Conservation (phyloP, 768 basidiomycete genomes). For the Vararia minispora region DNA sequence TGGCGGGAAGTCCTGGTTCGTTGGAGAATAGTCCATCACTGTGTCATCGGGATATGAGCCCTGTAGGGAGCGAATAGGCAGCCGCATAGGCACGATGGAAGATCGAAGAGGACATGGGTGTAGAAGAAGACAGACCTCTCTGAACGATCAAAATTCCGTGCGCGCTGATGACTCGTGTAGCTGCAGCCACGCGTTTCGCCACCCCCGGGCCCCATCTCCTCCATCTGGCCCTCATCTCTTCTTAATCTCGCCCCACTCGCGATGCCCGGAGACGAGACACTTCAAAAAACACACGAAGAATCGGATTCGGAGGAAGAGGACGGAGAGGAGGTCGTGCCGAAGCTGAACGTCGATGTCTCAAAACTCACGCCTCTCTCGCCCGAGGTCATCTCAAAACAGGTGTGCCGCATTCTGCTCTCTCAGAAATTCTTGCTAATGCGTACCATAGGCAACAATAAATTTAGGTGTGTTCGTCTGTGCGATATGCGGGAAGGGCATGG, state of each 20-base stretch:
- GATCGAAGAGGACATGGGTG: no score
- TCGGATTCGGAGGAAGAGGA: constrained; percentile 62
- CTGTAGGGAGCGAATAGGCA: no score
- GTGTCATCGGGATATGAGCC: no score
- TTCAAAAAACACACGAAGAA: constrained; percentile 50
- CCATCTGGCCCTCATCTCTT: no score
- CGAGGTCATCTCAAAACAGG: constrained; percentile 87
- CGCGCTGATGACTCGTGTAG: no score
- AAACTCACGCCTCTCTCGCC: constrained; percentile 83
- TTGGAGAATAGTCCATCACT: no score
- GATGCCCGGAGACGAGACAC: constrained; percentile 65
- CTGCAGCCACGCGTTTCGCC: no score
- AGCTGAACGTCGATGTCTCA: constrained; percentile 68
- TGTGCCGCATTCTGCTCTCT: constrained; percentile 23
- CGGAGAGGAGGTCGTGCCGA: constrained; percentile 40
- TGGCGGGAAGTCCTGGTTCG: no score
- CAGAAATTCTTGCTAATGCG: constrained; percentile 1
- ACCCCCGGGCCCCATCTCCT: no score
- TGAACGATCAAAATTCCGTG: no score
- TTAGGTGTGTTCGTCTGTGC: constrained; percentile 41
- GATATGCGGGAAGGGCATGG: neutral
- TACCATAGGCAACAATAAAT: constrained; percentile 80
- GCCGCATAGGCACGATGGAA: no score
- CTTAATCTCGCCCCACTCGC: neutral
- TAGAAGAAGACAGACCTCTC: no score